phyloP scores from a whole-genome alignment of 2,329 filamentous ascomycete species.

The Diaporthe australafricana region DNA sequence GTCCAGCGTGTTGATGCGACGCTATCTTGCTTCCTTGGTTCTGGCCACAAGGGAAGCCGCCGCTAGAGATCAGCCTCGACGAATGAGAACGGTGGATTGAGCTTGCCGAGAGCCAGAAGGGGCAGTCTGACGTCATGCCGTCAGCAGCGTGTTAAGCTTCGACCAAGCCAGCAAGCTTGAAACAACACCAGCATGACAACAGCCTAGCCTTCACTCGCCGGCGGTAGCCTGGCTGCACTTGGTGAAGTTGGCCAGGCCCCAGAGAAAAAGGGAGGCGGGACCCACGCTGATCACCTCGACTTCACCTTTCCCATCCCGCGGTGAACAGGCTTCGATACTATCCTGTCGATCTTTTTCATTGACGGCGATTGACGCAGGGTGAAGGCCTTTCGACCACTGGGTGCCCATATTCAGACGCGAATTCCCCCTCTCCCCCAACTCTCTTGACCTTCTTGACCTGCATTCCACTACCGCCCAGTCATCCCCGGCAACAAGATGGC shows the following conservation, averaged over 20 bases:
- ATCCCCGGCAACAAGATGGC: conserved; percentile 25
- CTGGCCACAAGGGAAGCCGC: conserved; percentile 2
- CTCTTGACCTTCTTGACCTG: background rate
- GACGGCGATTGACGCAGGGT: background rate
- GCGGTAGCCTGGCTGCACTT: background rate
- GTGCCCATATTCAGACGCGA: background rate
- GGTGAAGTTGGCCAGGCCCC: background rate
- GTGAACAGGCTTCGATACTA: background rate
- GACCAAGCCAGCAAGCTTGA: conserved; percentile 5
- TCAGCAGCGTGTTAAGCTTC: conserved; percentile 7
- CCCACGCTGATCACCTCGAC: background rate
- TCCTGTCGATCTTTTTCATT: background rate
- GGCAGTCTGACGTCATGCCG: conserved; percentile 24
- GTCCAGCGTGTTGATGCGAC: background rate
- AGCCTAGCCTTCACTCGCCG: background rate
- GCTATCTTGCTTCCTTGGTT: conserved; percentile 23
- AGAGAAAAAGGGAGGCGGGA: conserved; percentile 13
- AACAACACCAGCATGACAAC: conserved; percentile 25
- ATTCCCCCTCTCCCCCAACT: background rate
- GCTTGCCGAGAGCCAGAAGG: conserved; percentile 20
- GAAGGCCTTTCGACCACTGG: background rate
- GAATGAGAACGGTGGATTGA: background rate
- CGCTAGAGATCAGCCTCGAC: background rate
- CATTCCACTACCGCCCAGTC: background rate
- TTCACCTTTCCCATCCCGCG: background rate